Base-by-base conservation (phyloP, 2,329 filamentous ascomycete genomes). In the Cercospora sp. region DNA sequence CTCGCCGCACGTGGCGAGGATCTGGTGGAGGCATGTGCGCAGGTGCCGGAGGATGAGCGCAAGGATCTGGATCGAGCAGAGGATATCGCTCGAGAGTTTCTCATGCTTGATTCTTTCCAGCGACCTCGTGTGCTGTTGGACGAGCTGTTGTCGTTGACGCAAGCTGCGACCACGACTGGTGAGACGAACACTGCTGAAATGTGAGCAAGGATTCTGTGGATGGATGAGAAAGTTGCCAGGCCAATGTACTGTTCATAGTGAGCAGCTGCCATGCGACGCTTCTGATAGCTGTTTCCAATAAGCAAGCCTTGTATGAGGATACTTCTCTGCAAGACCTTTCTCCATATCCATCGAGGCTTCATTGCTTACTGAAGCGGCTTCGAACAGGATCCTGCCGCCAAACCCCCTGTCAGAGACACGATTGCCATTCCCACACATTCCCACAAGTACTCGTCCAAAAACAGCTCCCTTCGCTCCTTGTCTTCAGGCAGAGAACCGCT, bases 1-100 rank as follows among this genome's bases (percentile, higher is more conserved):
- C 82, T 95, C 16, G 83, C 90, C 36, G 87, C 88, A 16, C 87
- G 85, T 61, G 91, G 93, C 6, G 91, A 94, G 75, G 91, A 97
- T 77, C 82, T 98, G 1, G 86, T 90, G 5, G 85, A 88, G 31
- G 87, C 89, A 20, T 97, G 91, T 78, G 87, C 91, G 4, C 85
- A 84, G 55, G 81, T 96, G 71, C 88, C 89, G 0, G 80, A 83
- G 0, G 81, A 83, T 3, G 92, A 97, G 74, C 84, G 84, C 63
- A 78, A 80, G n/a, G 86, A 87, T 42, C 82, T 97, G n/a, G 84
- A 89, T 73, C 81, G 86, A 70, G 92, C 93, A 26, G 88, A 84
- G 69, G 73, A 73, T 20, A 80, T 83, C 60, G 82, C 81, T 16
- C 76, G 82, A 31, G 75, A 78, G 3, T 83, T 84, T 53, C 75